Evolutionary conservation across 441 rosid species (phyloP).

Genomic region (Erodium trifolium): DNA sequence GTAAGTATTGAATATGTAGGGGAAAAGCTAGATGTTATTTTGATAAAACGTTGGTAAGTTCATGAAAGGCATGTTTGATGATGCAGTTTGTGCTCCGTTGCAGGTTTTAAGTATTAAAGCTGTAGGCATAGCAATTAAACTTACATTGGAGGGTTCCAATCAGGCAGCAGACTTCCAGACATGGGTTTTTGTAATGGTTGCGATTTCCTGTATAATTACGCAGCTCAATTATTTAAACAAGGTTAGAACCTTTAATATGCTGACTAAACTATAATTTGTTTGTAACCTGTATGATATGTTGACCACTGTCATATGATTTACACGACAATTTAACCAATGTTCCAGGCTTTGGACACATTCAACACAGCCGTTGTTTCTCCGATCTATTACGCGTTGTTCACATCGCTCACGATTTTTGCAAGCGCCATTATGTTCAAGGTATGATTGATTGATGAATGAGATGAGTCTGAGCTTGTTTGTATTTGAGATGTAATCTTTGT

Average conservation of each 20-base stretch:
- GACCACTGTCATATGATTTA: too few species aligned
- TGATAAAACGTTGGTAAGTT: neutral
- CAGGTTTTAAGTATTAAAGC: slow-evolving; percentile 96
- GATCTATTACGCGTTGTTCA: slow-evolving; percentile 2
- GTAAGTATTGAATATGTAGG: neutral
- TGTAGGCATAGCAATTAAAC: slow-evolving; percentile 76
- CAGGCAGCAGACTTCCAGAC: slow-evolving; percentile 67
- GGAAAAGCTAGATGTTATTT: neutral
- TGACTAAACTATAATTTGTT: too few species aligned
- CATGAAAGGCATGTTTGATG: neutral
- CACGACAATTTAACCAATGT: neutral
- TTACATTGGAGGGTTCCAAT: slow-evolving; percentile 65
- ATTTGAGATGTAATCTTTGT: neutral
- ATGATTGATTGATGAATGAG: neutral
- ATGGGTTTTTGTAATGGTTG: slow-evolving; percentile 77
- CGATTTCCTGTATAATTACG: slow-evolving; percentile 61
- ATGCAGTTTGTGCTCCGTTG: slow-evolving; percentile 8
- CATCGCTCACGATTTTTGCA: neutral
- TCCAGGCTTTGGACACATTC: neutral
- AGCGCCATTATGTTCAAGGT: slow-evolving; percentile 5
- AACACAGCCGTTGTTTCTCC: neutral
- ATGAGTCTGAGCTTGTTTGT: neutral
- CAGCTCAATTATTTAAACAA: slow-evolving; percentile 77
- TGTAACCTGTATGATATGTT: too few species aligned
- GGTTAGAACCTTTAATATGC: slow-evolving; percentile 28